Base-by-base conservation (phyloP, 108 stramenopile species). In the Skeletonema marinoi region DNA sequence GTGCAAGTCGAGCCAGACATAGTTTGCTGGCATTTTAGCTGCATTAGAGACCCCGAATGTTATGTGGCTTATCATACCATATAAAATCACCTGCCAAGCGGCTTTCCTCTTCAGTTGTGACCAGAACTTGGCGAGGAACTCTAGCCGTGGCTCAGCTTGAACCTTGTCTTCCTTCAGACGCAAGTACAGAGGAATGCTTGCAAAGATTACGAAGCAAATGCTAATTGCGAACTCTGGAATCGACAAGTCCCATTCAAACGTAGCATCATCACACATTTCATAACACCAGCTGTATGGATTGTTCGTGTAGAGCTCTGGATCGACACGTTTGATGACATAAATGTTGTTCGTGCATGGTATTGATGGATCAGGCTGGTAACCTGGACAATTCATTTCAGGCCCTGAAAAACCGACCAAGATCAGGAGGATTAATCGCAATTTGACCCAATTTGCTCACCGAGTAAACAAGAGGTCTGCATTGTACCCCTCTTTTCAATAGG, bases 401-500 rank as follows among this genome's bases (percentile, higher is more conserved):
- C 85, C 85, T 3, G 80, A 82, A 29, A 85, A 85, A 3, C 85
- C 85, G 3, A 85, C 12, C n/a, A 85, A 39, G 2, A 85, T 82
- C 1, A 85, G 9, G 3, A 85, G 19, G 60, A n/a, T 85, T 85
- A 30, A 85, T 78, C 17, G n/a, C 66, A 50, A 85, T 82, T 56
- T 79, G 85, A 42, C 85, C 85, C 32, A 85, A 50, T 29, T 75
- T 79, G 59, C 58, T 82, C 72, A 72, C 65, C 1, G 78, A 73
- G 50, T 85, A 85, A 0, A 85, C 81, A 2, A 85, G n/a, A 62
- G 0, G 85, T 85, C 56, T 85, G 85, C 68, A 85, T 82, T 58
- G 58, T 78, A 44, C 85, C 85, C 25, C 85, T 39, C 36, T 78
- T 80, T 51, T 85, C 75, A 10, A 82, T 74, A 6, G 81, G 81